Base-by-base conservation (phyloP, 2,329 filamentous ascomycete genomes). In the Cladosporium sphaerospermum region DNA sequence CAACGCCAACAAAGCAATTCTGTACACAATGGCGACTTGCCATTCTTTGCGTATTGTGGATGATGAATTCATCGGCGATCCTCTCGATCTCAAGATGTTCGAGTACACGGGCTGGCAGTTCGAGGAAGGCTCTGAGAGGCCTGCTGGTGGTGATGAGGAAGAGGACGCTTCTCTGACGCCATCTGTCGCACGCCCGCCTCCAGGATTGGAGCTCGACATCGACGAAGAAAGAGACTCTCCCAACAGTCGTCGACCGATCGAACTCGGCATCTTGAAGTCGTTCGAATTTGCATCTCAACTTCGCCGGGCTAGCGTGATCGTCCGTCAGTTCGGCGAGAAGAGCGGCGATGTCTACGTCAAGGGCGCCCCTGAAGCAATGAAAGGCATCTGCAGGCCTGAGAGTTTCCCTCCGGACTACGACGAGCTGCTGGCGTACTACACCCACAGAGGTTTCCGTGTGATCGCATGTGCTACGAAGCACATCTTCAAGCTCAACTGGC, bases 81-180 rank as follows among this genome's bases (percentile, higher is more conserved):
- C 95, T 4, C 76, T 99, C 1, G 93, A 99, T 68, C 78, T 96
- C 54, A 97, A 97, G 68, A 99, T 99, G 93, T 99, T 99, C 67
- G 86, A 96, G 59, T 99, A 96, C 61, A 97, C 93, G 0, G 80
- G 81, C 5, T 99, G 93, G 93, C 81, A 82, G 3, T 99, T 89
- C 61, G 88, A 96, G 67, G 93, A 99, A 73, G 89, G 90, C 2
- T 84, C 84, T 43, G 84, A 91, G 60, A 78, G 79, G 49, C 71
- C 77, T 19, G 57, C 59, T 6, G 80, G 78, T 28, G 78, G 77
- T 40, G 83, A 87, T 46, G 85, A 89, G 16, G 88, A 92, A 44
- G 86, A 91, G 54, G 85, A 85, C 62, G 77, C 80, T 3, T 84
- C 85, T 7, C 78, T 96, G 36, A 85, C 86, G 1, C 93, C 92